A percentile compares a stretch with the other conserved stretches of the same genome.
These are phyloP conservation scores for Pythium insidiosum DNA, from an alignment of 352 stramenopile genomes.

Conservation along the genomic window DNA sequence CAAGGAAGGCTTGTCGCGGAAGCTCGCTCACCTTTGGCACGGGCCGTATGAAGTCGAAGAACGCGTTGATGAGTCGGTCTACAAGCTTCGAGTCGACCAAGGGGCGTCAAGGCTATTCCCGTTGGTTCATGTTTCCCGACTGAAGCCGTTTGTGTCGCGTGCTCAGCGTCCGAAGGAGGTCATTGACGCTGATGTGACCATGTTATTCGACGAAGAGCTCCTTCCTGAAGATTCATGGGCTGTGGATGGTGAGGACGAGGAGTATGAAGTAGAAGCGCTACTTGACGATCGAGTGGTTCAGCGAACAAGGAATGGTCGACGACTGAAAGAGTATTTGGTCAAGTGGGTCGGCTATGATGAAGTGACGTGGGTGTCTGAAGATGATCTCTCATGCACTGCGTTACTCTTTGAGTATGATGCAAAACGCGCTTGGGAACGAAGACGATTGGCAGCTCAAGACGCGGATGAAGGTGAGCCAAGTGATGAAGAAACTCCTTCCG, in stretches of 20 bases:
- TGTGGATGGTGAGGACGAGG: not conserved
- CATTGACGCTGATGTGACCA: not conserved
- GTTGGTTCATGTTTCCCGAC: slow-evolving; percentile 5
- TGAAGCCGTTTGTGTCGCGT: slow-evolving; percentile 9
- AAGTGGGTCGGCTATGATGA: slow-evolving; percentile 15
- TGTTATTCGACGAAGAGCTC: slow-evolving; percentile 4
- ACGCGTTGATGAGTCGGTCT: slow-evolving; percentile 1
- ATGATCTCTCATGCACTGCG: too few species aligned
- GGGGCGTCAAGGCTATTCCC: not conserved
- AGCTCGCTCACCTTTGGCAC: too few species aligned
- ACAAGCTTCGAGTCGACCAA: slow-evolving; percentile 3
- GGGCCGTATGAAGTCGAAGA: slow-evolving; percentile 5
- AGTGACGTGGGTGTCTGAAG: slow-evolving; percentile 12
- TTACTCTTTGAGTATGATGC: slow-evolving; percentile 11
- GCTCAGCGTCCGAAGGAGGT: not conserved
- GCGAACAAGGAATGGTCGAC: slow-evolving; percentile 4
- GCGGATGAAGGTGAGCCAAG: slow-evolving; percentile 6
- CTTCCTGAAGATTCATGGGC: slow-evolving; percentile 9
- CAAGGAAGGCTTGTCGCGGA: slow-evolving; percentile 4
- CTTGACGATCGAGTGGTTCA: not conserved
- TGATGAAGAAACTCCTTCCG: too few species aligned
- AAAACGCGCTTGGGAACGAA: not conserved
- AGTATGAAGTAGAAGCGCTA: slow-evolving; percentile 10
- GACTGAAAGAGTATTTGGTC: slow-evolving; percentile 17
- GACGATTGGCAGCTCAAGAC: slow-evolving; percentile 1